Evolutionary conservation across 148 eudicot genomes (phyloP).

Genomic region (Nepenthes mirabilis): DNA sequence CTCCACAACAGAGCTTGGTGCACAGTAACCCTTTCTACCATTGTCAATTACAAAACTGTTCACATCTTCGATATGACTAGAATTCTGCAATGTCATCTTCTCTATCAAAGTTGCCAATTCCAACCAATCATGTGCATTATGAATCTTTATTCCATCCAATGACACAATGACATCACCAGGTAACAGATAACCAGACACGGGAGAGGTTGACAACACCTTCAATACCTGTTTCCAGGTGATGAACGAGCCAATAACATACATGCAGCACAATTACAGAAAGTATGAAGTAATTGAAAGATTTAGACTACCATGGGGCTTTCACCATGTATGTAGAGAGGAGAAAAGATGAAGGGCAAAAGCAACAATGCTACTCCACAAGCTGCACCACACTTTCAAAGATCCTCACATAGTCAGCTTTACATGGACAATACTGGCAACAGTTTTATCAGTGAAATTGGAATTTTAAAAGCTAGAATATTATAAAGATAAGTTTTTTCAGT

Average conservation of each 20-base stretch:
- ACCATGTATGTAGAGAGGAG: constrained; percentile 62
- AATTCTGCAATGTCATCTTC: constrained; percentile 23
- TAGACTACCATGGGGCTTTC: constrained; percentile 63
- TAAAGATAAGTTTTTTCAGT: background rate
- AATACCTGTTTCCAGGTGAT: constrained; percentile 38
- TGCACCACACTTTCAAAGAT: constrained; percentile 53
- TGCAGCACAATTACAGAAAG: background rate
- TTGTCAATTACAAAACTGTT: constrained; percentile 11
- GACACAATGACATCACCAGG: constrained; percentile 64
- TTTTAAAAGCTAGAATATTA: background rate
- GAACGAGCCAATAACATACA: background rate
- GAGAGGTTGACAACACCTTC: constrained; percentile 54
- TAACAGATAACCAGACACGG: constrained; percentile 51
- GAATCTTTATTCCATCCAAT: constrained; percentile 44
- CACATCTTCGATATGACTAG: constrained; percentile 11
- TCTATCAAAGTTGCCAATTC: constrained; percentile 31
- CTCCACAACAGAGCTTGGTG: constrained; percentile 42
- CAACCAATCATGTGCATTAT: constrained; percentile 47
- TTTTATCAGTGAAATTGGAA: background rate
- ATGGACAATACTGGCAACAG: background rate
- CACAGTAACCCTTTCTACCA: constrained; percentile 49
- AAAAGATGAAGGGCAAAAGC: constrained; percentile 55
- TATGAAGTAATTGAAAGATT: background rate
- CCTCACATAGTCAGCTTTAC: constrained; percentile 15
- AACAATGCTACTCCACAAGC: constrained; percentile 63